Base-by-base conservation (phyloP, 2,329 filamentous ascomycete genomes). In the Fusarium sp. region DNA sequence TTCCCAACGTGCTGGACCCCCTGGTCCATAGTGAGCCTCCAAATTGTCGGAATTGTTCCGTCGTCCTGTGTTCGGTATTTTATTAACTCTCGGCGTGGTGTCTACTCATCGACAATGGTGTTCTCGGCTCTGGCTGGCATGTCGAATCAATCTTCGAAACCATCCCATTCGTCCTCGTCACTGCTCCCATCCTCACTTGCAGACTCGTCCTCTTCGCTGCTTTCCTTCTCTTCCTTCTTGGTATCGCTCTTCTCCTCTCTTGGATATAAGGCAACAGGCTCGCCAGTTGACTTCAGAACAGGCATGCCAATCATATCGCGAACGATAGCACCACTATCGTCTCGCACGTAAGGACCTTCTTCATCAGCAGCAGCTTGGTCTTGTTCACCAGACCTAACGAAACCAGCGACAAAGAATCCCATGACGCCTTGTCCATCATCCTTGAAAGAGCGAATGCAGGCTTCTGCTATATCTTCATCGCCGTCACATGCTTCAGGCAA, bases 391-490 rank as follows among this genome's bases (percentile, higher is more conserved):
- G 65, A 60, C 42, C 78, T 77, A 5, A 93, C 86, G 79, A 99
- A 97, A 0, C 87, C 93, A n/a, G 89, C 93, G 21, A 98, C 92
- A 74, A 99, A 99, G 80, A 99, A 98, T 0, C 96, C 95, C 88
- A 98, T 97, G 1, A 94, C 92, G 0, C 94, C 93, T 67, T 91
- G 88, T 12, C 90, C 90, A 72, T 95, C 93, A 26, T 89, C 92
- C 73, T 94, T 92, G 78, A 92, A 90, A 31, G 93, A 93, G 62
- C 95, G 85, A 58, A 98, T 91, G 75, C 94, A 97, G 4, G 87
- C 92, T 26, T 95, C 90, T 8, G 90, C 87, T 2, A 93, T 78
- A 5, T 84, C 79, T 42, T 84, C 76, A 53, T 89, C 81, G 2
- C 85, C 86, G 7, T 74, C 74, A 71, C 83, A 82, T 37, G 84